Evolutionary conservation across 169 alveolate species (phyloP).

Genomic region (Cryptosporidium bovis): DNA sequence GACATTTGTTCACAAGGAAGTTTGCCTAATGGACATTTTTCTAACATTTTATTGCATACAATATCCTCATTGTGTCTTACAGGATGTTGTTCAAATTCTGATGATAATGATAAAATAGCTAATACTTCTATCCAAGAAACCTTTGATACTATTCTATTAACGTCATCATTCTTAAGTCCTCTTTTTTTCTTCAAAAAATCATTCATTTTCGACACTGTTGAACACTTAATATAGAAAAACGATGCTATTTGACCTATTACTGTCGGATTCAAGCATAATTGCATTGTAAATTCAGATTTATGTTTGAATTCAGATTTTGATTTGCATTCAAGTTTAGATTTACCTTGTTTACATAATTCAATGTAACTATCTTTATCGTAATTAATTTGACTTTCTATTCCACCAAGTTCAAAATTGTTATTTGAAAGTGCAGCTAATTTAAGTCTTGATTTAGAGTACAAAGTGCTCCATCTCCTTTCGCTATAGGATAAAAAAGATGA

Average conservation of each 20-base stretch:
- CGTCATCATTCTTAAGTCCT: conserved; percentile 17
- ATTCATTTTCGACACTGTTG: conserved; percentile 73
- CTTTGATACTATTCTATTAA: conserved; percentile 72
- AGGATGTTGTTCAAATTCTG: conserved; percentile 92
- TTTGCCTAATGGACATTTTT: conserved; percentile 87
- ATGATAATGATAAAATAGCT: conserved; percentile 85
- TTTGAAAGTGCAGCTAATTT: no score
- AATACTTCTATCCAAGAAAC: conserved; percentile 74
- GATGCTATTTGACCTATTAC: conserved; percentile 78
- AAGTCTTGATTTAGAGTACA: no score
- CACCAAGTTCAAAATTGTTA: no score
- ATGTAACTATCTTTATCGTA: no score
- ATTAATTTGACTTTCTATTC: no score
- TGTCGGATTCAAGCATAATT: conserved; percentile 71
- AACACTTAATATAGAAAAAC: conserved; percentile 78
- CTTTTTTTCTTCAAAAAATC: conserved; percentile 43
- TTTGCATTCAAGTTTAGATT: no score
- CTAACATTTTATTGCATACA: conserved; percentile 88
- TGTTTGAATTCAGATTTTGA: no score
- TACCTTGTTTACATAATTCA: no score
- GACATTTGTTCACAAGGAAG: conserved; percentile 87
- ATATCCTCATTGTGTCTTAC: conserved; percentile 95
- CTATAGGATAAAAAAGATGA: not conserved
- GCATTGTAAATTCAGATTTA: conserved; percentile 1
- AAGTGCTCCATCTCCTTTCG: not conserved